Percentiles rank a stretch among this genome's conserved stretches.
Evolutionary conservation across 805 yeast species (phyloP).

Genomic region (Suhomyces kilbournensis): DNA sequence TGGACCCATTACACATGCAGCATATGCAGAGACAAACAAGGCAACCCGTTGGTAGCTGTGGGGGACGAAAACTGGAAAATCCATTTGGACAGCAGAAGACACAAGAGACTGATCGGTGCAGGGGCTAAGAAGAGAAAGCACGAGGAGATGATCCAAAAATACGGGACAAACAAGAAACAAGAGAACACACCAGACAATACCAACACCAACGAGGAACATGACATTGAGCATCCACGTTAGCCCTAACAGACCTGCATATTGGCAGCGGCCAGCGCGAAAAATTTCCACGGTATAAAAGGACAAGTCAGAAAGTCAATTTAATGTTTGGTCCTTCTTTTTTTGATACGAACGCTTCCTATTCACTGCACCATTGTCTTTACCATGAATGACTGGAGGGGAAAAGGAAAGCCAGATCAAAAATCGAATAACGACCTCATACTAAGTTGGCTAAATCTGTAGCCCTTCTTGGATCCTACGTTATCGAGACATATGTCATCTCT

Average conservation of each 20-base stretch:
- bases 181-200: neutral
- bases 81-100: conserved; percentile 69
- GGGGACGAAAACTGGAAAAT: conserved; percentile 70
- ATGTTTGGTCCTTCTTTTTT: conserved; percentile 20
- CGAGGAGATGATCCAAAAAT: conserved; percentile 37
- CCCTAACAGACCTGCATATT: neutral
- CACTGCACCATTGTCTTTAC: conserved; percentile 35
- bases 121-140: conserved; percentile 52
- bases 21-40: conserved; percentile 55
- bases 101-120: conserved; percentile 49
- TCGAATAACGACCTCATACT: conserved; percentile 37
- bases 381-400: conserved; percentile 41
- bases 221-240: neutral
- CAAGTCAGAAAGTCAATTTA: neutral
- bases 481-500: conserved; percentile 25
- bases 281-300: neutral
- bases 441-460: conserved; percentile 20
- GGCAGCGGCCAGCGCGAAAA: neutral
- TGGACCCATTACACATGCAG: conserved; percentile 75
- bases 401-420: conserved; percentile 30
- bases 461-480: conserved; percentile 37
- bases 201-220: neutral
- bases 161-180: neutral
- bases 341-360: conserved; percentile 39
- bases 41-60: conserved; percentile 58